A percentile compares a stretch with the other conserved stretches of the same genome.
Evolutionary conservation across 345 rosid species (phyloP).

Genomic region (Anacardium occidentale): DNA sequence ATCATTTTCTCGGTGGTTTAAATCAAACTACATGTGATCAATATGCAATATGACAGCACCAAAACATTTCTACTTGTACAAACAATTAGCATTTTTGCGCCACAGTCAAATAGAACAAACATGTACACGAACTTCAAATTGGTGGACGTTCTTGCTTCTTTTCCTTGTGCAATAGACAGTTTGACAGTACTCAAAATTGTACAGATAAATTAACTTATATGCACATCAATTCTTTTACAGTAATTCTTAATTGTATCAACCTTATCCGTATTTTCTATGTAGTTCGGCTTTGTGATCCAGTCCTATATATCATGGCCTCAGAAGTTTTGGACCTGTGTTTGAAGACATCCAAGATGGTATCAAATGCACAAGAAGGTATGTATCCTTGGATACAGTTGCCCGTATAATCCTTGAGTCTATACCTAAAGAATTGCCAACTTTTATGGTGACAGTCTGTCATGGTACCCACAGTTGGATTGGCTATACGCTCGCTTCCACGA

Average conservation of each 20-base stretch:
- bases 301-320: slow-evolving; percentile 37
- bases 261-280: background rate
- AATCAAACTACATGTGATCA: background rate
- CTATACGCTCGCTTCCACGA: slow-evolving; percentile 75
- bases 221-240: background rate
- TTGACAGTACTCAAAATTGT: background rate
- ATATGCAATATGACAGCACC: too few relatives aligned
- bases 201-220: background rate
- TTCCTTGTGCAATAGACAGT: background rate
- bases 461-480: slow-evolving; percentile 84
- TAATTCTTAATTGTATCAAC: background rate
- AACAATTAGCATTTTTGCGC: too few relatives aligned
- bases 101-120: background rate
- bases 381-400: slow-evolving; percentile 64
- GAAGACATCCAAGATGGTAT: slow-evolving; percentile 84
- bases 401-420: slow-evolving; percentile 63
- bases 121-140: too few relatives aligned
- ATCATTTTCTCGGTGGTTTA: background rate
- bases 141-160: background rate
- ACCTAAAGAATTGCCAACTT: slow-evolving; percentile 78
- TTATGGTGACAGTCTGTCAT: slow-evolving; percentile 88
- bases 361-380: slow-evolving; percentile 61
- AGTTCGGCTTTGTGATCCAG: background rate
- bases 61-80: too few relatives aligned
- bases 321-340: slow-evolving; percentile 58